Percentiles rank a stretch among this genome's conserved stretches.
Evolutionary conservation across 2,329 filamentous ascomycete genomes (phyloP).

Genomic region (Akanthomyces lecanii): DNA sequence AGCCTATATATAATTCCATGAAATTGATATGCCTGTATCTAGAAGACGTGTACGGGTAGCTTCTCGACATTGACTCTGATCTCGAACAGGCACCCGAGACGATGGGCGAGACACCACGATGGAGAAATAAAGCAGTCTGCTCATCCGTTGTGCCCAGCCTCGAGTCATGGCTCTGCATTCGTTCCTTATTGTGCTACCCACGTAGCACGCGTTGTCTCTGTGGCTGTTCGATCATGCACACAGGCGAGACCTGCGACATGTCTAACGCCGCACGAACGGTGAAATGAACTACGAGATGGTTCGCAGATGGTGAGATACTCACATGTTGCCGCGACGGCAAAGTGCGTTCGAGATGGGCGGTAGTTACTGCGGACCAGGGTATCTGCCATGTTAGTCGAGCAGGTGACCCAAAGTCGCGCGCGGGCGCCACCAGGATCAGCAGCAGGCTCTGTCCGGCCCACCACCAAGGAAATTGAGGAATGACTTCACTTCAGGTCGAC

Average conservation of each 20-base stretch:
- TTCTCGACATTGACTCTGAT: background rate
- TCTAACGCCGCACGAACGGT: slow-evolving; percentile 13
- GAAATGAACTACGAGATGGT: background rate
- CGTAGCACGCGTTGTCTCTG: slow-evolving; percentile 3
- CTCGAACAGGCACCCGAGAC: slow-evolving; percentile 12
- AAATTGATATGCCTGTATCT: background rate
- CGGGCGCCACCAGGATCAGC: background rate
- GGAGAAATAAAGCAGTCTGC: background rate
- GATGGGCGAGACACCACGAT: slow-evolving; percentile 7
- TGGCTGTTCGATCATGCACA: slow-evolving; percentile 5
- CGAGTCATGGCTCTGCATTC: slow-evolving; percentile 13
- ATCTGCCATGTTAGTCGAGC: background rate
- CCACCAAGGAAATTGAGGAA: background rate
- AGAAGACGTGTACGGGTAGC: background rate
- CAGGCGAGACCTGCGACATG: slow-evolving; percentile 16
- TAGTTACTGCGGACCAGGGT: background rate
- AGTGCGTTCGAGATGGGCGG: background rate
- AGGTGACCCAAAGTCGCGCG: slow-evolving; percentile 3
- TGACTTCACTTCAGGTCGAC: background rate
- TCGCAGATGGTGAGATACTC: background rate
- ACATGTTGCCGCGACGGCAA: background rate
- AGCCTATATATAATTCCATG: background rate
- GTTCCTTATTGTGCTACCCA: background rate
- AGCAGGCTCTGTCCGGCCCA: background rate
- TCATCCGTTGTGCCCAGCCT: background rate